Percentiles rank a stretch among this genome's conserved stretches.
These are phyloP conservation scores for Phaeosphaeriaceae sp. DNA, from an alignment of 2,329 filamentous ascomycete genomes.

Conservation along the genomic window DNA sequence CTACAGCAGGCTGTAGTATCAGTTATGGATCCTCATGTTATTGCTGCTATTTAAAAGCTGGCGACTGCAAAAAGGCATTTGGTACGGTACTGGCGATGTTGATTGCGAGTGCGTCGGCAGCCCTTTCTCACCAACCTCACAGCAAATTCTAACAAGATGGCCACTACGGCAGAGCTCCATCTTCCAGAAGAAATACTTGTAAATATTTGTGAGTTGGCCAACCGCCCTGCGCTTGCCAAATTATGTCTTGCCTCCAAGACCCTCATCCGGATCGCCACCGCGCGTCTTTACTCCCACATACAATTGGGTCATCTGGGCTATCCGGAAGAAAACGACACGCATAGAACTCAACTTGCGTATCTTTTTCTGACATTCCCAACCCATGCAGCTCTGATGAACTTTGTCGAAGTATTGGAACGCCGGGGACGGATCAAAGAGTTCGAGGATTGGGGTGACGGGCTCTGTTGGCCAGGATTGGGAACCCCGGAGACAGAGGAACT, in stretches of 20 bases:
- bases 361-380: not conserved
- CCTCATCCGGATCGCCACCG: not conserved
- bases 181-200: not conserved
- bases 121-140: not conserved
- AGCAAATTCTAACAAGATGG: not conserved
- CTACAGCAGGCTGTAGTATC: not conserved
- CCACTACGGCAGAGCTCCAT: not conserved
- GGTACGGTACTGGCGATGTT: not conserved
- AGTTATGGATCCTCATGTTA: not conserved
- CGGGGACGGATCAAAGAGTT: not conserved
- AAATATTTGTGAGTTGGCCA: not conserved
- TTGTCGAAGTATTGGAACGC: not conserved
- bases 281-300: constrained; percentile 1
- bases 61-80: not conserved
- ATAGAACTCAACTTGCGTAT: not conserved
- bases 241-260: not conserved
- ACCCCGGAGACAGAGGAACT: not conserved
- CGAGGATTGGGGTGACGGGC: not conserved
- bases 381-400: not conserved
- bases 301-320: not conserved
- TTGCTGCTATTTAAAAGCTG: not conserved
- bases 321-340: not conserved
- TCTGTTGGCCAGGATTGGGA: not conserved
- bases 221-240: not conserved
- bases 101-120: not conserved